Percentiles rank a stretch among this genome's conserved stretches.
Evolutionary conservation across 2,329 filamentous ascomycete species (phyloP).

Genomic region (Neurospora sp.): DNA sequence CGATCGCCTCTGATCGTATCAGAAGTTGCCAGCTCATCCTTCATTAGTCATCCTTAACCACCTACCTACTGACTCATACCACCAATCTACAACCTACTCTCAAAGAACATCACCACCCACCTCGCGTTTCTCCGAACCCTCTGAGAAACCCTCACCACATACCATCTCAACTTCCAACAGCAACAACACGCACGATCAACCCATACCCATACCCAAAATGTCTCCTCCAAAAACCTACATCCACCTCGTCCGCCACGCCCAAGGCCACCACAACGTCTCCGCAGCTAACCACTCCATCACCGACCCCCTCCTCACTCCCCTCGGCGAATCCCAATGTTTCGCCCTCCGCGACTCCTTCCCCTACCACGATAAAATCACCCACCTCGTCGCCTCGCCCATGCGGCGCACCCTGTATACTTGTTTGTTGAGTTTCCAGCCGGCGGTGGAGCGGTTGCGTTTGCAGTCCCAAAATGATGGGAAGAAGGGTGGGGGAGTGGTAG

Average conservation of each 20-base stretch:
- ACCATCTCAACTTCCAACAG: background rate
- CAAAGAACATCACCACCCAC: background rate
- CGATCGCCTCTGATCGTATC: background rate
- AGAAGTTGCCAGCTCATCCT: background rate
- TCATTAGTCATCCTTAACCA: background rate
- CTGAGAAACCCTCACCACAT: background rate
- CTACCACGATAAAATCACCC: slow-evolving; percentile 52
- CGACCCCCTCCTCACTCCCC: slow-evolving; percentile 69
- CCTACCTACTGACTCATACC: background rate
- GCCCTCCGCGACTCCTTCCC: slow-evolving; percentile 54
- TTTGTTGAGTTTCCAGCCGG: slow-evolving; percentile 54
- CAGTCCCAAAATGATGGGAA: slow-evolving; percentile 15
- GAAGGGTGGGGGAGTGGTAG: slow-evolving; percentile 30
- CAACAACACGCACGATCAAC: background rate
- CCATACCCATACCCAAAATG: slow-evolving; percentile 26
- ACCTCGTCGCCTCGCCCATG: slow-evolving; percentile 69
- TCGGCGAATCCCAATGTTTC: slow-evolving; percentile 67
- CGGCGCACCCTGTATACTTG: slow-evolving; percentile 74
- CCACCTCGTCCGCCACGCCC: slow-evolving; percentile 62
- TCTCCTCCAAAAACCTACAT: slow-evolving; percentile 34
- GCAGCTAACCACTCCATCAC: slow-evolving; percentile 58
- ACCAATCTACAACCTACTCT: background rate
- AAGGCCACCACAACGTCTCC: slow-evolving; percentile 73
- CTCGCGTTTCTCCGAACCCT: background rate
- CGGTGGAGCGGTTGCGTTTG: slow-evolving; percentile 22